phyloP scores from a whole-genome alignment of 805 yeast species.

The Brettanomyces naardenensis region DNA sequence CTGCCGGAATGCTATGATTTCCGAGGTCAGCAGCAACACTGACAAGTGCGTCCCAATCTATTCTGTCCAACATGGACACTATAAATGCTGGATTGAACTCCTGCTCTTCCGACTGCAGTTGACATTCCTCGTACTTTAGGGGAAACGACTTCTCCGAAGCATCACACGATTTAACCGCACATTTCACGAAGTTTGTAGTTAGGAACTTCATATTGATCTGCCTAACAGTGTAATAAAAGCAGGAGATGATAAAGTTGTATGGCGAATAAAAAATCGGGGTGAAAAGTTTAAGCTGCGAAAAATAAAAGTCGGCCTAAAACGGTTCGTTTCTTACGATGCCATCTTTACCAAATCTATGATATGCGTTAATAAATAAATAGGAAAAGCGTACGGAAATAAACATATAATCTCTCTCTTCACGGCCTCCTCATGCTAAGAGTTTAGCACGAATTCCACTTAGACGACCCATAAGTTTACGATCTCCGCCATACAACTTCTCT shows the following conservation, averaged over 20 bases:
- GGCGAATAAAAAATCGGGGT: no score
- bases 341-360: no score
- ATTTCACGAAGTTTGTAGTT: conserved; percentile 93
- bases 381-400: background rate
- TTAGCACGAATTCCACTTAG: background rate
- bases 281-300: no score
- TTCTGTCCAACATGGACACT: conserved; percentile 63
- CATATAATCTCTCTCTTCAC: background rate
- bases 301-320: no score
- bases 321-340: no score
- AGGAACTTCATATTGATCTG: conserved; percentile 70
- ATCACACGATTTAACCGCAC: conserved; percentile 81
- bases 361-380: no score
- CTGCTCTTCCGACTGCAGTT: conserved; percentile 66
- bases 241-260: no score
- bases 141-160: conserved; percentile 75
- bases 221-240: no score
- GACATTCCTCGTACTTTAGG: conserved; percentile 56
- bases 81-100: conserved; percentile 83
- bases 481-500: conserved; percentile 1
- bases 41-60: conserved; percentile 84
- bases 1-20: conserved; percentile 49
- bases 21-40: conserved; percentile 72
- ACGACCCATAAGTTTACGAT: background rate
- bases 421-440: background rate